Conservation (phyloP, 331 rosid genomes). For the Phaseolus coccineus region DNA sequence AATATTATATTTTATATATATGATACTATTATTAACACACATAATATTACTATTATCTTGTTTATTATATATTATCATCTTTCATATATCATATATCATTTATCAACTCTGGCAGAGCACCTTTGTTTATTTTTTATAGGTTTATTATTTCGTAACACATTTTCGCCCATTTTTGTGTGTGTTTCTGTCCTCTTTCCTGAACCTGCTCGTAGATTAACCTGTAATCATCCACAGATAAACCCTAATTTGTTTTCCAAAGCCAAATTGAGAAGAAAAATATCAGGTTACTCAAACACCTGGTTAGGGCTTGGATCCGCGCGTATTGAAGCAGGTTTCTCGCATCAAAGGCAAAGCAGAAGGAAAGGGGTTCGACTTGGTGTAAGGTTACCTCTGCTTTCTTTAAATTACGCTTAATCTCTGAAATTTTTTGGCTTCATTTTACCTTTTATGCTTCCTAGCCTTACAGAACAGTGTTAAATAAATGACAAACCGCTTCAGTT, state of each 20-base stretch:
- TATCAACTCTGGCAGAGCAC: too few relatives aligned
- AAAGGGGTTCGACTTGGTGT: background rate
- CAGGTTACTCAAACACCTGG: background rate
- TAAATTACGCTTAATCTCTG: background rate
- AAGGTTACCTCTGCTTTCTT: constrained; percentile 32
- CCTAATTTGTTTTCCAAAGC: constrained; percentile 5
- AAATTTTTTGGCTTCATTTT: background rate
- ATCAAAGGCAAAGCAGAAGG: background rate
- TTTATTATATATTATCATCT: too few relatives aligned
- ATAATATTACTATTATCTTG: too few relatives aligned
- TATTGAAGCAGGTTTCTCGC: constrained; percentile 8
- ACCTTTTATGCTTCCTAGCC: background rate
- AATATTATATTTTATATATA: too few relatives aligned
- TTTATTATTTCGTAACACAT: too few relatives aligned
- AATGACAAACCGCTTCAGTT: background rate
- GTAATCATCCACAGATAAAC: background rate
- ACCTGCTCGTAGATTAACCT: too few relatives aligned
- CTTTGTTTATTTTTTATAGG: too few relatives aligned
- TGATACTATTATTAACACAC: too few relatives aligned
- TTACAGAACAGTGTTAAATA: background rate
- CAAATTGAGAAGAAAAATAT: background rate
- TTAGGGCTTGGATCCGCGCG: constrained; percentile 37
- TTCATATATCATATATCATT: too few relatives aligned
- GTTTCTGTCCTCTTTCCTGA: background rate
- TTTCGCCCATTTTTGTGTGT: too few relatives aligned